Evolutionary conservation across 2,329 filamentous ascomycete genomes (phyloP).

Genomic region (Emmonsiellopsis sp.): DNA sequence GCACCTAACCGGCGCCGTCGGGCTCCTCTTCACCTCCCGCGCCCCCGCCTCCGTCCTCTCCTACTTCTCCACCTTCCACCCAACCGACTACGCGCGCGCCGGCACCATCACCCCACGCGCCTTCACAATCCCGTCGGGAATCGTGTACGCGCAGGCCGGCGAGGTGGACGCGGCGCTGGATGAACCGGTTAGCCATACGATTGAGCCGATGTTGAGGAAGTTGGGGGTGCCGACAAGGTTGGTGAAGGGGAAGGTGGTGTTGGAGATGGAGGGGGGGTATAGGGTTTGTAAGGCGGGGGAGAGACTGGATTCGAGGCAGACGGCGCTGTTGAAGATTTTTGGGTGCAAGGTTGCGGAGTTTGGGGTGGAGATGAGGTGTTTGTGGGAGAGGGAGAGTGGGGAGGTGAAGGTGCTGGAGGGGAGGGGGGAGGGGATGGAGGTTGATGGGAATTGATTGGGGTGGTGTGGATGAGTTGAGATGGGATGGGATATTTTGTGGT

Average conservation of each 20-base stretch:
- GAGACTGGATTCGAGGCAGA: slow-evolving; percentile 80
- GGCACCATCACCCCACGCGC: slow-evolving; percentile 64
- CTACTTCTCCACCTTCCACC: slow-evolving; percentile 63
- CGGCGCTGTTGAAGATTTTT: slow-evolving; percentile 87
- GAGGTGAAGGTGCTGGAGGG: slow-evolving; percentile 32
- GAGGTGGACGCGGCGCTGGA: slow-evolving; percentile 74
- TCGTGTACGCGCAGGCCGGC: slow-evolving; percentile 68
- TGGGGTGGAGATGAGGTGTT: slow-evolving; percentile 67
- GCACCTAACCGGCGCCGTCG: slow-evolving; percentile 72
- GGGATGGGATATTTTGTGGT: neutral
- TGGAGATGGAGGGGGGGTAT: slow-evolving; percentile 56
- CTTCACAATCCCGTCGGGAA: slow-evolving; percentile 74
- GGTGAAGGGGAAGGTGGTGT: slow-evolving; percentile 75
- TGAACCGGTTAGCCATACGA: slow-evolving; percentile 72
- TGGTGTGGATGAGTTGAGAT: too few relatives aligned
- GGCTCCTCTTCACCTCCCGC: slow-evolving; percentile 82
- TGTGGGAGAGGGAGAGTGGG: slow-evolving; percentile 33
- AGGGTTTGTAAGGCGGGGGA: slow-evolving; percentile 78
- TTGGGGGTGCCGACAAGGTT: slow-evolving; percentile 84
- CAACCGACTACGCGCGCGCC: slow-evolving; percentile 84
- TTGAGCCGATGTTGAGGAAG: slow-evolving; percentile 83
- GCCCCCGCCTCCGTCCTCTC: slow-evolving; percentile 54
- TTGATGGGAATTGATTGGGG: slow-evolving; percentile 21
- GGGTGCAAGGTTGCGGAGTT: slow-evolving; percentile 87
- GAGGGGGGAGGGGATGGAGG: slow-evolving; percentile 31